phyloP scores from a whole-genome alignment of 352 stramenopile genomes.

The Globisporangium mamillatum region DNA sequence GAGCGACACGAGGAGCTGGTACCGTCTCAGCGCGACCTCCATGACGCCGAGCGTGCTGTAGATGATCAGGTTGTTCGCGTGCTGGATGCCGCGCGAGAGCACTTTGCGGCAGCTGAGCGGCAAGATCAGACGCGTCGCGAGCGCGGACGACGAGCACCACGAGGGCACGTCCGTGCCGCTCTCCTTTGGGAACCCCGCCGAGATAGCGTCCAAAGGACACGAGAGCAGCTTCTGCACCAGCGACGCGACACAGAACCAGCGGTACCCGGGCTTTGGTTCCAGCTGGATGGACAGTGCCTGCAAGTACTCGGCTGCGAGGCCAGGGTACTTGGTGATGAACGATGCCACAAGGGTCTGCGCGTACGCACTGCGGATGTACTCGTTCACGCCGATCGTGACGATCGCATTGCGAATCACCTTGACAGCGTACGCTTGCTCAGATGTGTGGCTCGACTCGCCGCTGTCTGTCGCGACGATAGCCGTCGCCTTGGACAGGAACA shows the following conservation, averaged over 20 bases:
- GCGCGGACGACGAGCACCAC: constrained; percentile 44
- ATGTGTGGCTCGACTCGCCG: constrained; percentile 26
- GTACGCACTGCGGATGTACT: constrained; percentile 46
- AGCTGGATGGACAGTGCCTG: constrained; percentile 54
- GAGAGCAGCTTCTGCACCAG: constrained; percentile 68
- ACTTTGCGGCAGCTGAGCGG: constrained; percentile 76
- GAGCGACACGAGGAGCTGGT: constrained; percentile 36
- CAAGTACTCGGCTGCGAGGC: constrained; percentile 58
- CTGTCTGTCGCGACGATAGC: background rate
- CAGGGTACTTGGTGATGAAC: constrained; percentile 65
- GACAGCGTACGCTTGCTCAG: constrained; percentile 43
- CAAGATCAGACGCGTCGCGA: constrained; percentile 63
- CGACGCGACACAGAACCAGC: constrained; percentile 76
- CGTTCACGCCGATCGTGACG: constrained; percentile 61
- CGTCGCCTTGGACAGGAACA: constrained; percentile 47
- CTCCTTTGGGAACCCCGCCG: constrained; percentile 20
- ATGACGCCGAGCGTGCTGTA: constrained; percentile 73
- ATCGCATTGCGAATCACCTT: constrained; percentile 69
- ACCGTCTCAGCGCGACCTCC: constrained; percentile 54
- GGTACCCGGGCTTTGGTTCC: constrained; percentile 68
- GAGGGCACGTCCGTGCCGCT: constrained; percentile 13
- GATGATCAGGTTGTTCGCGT: constrained; percentile 69
- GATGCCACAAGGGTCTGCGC: constrained; percentile 52
- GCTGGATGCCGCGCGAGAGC: constrained; percentile 77
- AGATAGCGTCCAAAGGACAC: constrained; percentile 42